These are phyloP conservation scores for Mortierella polycephala DNA, from an alignment of 371 early-diverging fungal species.

Conservation along the genomic window DNA sequence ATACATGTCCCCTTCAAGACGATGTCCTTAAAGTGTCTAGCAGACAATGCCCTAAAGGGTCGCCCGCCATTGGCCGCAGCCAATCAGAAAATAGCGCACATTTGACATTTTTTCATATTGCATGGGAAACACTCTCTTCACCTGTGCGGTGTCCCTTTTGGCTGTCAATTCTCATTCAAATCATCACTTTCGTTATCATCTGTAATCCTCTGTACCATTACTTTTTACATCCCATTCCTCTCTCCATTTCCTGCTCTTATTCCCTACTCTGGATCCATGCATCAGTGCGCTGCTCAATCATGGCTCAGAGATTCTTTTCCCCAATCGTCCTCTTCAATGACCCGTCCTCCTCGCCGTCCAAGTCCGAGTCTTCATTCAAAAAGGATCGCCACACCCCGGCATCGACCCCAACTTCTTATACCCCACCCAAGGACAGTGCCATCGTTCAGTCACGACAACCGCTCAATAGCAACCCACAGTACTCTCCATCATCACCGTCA, in stretches of 20 bases:
- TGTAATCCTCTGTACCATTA: background rate
- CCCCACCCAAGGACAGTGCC: background rate
- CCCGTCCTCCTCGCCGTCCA: background rate
- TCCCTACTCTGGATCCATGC: background rate
- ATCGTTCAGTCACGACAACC: too few species aligned
- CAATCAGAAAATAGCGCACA: conserved; percentile 2
- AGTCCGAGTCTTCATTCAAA: background rate
- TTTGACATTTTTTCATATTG: background rate
- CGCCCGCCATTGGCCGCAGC: background rate
- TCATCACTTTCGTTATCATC: background rate
- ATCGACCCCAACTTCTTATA: background rate
- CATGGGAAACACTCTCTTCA: background rate
- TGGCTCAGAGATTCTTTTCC: conserved; percentile 7
- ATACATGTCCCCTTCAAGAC: too few species aligned
- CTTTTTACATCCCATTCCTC: background rate
- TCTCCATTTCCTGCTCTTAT: background rate
- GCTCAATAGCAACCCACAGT: too few species aligned
- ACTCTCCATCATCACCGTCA: too few species aligned
- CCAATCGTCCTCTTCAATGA: conserved; percentile 27
- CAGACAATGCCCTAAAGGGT: too few species aligned
- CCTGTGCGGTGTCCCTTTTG: too few species aligned
- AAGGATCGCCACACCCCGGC: background rate
- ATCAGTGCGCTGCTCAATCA: background rate
- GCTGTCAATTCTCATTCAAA: too few species aligned
- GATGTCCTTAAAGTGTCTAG: too few species aligned